Conservation (phyloP, 441 rosid genomes). For the Brassica balearica region DNA sequence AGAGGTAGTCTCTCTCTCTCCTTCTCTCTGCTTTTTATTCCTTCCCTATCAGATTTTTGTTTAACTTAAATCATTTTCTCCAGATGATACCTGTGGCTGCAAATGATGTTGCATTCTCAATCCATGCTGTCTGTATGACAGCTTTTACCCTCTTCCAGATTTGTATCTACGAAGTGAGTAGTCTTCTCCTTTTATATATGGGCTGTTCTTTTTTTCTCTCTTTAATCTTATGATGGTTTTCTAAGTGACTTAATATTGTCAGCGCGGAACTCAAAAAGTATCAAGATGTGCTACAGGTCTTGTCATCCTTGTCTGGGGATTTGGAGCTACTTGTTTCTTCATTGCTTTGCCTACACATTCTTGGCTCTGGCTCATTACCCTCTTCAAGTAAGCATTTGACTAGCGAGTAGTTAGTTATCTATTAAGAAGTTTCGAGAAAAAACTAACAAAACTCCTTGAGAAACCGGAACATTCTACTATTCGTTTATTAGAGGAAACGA, state of each 20-base stretch:
- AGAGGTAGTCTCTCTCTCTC: constrained; percentile 49
- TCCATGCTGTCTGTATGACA: constrained; percentile 87
- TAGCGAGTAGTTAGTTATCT: neutral
- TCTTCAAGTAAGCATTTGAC: constrained; percentile 72
- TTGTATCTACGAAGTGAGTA: constrained; percentile 77
- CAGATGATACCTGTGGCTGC: constrained; percentile 95
- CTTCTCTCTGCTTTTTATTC: neutral
- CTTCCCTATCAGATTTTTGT: neutral
- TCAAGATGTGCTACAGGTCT: constrained; percentile 68
- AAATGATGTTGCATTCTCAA: constrained; percentile 94
- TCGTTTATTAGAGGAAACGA: no score
- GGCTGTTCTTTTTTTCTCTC: neutral
- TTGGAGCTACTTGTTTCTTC: constrained; percentile 77
- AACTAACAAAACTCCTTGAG: neutral
- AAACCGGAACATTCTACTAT: neutral
- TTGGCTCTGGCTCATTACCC: constrained; percentile 87
- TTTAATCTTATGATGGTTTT: constrained; percentile 14
- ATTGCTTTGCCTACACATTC: constrained; percentile 75
- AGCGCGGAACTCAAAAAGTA: constrained; percentile 89
- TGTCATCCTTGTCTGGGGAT: constrained; percentile 64
- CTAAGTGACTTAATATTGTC: constrained; percentile 33
- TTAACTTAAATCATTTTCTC: neutral
- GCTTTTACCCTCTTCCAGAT: constrained; percentile 73
- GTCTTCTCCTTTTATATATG: neutral
- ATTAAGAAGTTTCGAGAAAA: no score